phyloP scores from a whole-genome alignment of 108 stramenopile species.

The Skeletonema menzelii region DNA sequence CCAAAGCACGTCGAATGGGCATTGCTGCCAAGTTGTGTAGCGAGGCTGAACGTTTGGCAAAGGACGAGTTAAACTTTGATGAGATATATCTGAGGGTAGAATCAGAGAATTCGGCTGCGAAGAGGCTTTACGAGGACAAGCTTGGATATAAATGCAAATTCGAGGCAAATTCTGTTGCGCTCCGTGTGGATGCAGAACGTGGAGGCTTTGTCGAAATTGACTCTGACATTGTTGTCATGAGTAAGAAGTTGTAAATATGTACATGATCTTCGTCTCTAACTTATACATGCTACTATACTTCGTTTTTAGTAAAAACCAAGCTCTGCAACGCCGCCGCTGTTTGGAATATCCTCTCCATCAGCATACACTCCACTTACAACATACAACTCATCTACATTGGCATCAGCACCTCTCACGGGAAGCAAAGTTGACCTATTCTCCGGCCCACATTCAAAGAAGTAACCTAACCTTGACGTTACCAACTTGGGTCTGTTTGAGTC shows the following conservation, averaged over 20 bases:
- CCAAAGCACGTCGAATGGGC: conserved; percentile 52
- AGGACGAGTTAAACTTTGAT: conserved; percentile 48
- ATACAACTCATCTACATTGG: conserved; percentile 50
- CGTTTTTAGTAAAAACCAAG: conserved; percentile 36
- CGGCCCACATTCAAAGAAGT: conserved; percentile 68
- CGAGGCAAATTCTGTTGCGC: conserved; percentile 30
- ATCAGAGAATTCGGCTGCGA: conserved; percentile 57
- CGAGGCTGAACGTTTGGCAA: conserved; percentile 56
- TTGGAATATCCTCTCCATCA: conserved; percentile 65
- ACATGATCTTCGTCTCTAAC: not conserved
- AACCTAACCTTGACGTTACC: conserved; percentile 58
- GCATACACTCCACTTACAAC: conserved; percentile 63
- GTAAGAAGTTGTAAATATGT: conserved; percentile 41
- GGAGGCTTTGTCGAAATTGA: conserved; percentile 57
- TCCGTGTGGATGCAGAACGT: conserved; percentile 50
- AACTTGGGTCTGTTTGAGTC: conserved; percentile 20
- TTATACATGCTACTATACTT: not conserved
- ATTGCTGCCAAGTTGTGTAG: conserved; percentile 52
- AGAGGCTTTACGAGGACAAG: conserved; percentile 53
- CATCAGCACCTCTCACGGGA: conserved; percentile 26
- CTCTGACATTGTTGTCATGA: conserved; percentile 52
- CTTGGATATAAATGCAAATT: conserved; percentile 47
- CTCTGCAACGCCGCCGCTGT: conserved; percentile 64
- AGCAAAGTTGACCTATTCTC: conserved; percentile 48
- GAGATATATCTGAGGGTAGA: conserved; percentile 64